These are phyloP conservation scores for Mrakia hoshinonis DNA, from an alignment of 768 basidiomycete species.

Conservation along the genomic window DNA sequence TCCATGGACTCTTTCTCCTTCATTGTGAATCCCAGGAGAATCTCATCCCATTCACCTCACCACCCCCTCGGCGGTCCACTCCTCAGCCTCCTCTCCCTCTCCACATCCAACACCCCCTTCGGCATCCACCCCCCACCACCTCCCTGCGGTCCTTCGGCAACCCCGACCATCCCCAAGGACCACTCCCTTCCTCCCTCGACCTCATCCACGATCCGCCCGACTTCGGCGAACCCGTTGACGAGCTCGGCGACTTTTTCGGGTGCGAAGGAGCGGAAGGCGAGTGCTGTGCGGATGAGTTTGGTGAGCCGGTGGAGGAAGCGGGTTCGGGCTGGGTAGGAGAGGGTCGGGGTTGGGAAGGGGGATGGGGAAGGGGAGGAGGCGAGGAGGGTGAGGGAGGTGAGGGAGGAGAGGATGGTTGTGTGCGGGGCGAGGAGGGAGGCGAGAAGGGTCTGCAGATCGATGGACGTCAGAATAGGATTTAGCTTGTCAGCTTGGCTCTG, in stretches of 20 bases:
- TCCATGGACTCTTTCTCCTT: no score
- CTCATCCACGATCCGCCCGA: slow-evolving; percentile 58
- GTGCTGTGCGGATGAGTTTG: slow-evolving; percentile 65
- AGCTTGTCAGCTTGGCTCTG: not conserved
- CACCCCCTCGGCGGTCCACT: slow-evolving; percentile 29
- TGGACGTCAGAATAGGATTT: slow-evolving; percentile 32
- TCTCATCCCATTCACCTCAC: not conserved
- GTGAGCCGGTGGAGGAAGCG: slow-evolving; percentile 58
- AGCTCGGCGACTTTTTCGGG: slow-evolving; percentile 54
- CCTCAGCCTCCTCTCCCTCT: slow-evolving; percentile 17
- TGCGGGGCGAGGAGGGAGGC: slow-evolving; percentile 49
- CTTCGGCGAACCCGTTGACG: slow-evolving; percentile 52
- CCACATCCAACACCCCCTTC: slow-evolving; percentile 24
- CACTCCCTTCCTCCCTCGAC: slow-evolving; percentile 50
- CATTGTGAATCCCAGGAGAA: not conserved
- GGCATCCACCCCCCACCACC: slow-evolving; percentile 47
- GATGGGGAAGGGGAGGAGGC: slow-evolving; percentile 34
- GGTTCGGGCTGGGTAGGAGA: slow-evolving; percentile 59
- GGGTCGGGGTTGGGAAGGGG: slow-evolving; percentile 60
- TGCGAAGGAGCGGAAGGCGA: slow-evolving; percentile 67
- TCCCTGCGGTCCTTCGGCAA: slow-evolving; percentile 60
- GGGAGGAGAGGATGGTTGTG: slow-evolving; percentile 46
- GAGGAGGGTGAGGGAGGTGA: slow-evolving; percentile 37
- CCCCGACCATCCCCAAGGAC: slow-evolving; percentile 50
- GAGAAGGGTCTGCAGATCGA: slow-evolving; percentile 52